These are phyloP conservation scores for Fusarium sp. DNA, from an alignment of 2,329 filamentous ascomycete genomes.

Conservation along the genomic window DNA sequence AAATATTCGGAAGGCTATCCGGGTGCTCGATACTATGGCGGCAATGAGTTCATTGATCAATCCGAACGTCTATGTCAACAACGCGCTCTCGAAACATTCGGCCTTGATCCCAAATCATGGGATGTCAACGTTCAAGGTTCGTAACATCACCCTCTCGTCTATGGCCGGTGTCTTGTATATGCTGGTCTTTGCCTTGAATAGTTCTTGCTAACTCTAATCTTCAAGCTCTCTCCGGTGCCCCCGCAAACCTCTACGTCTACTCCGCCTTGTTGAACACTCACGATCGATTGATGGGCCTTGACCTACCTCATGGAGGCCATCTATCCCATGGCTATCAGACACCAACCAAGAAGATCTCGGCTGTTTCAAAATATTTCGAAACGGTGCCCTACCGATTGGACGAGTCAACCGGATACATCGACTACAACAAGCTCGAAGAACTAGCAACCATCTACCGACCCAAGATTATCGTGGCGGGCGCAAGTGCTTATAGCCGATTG, in stretches of 20 bases:
- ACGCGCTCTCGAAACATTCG: slow-evolving; percentile 88
- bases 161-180: neutral
- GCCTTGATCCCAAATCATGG: slow-evolving; percentile 86
- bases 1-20: slow-evolving; percentile 99
- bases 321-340: slow-evolving; percentile 98
- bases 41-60: slow-evolving; percentile 95
- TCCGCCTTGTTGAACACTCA: slow-evolving; percentile 92
- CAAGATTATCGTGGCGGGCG: slow-evolving; percentile 94
- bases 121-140: slow-evolving; percentile 94
- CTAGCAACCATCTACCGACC: slow-evolving; percentile 89
- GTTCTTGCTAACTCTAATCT: slow-evolving; percentile 15
- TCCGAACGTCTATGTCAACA: slow-evolving; percentile 90
- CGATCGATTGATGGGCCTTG: slow-evolving; percentile 95
- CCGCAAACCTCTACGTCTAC: slow-evolving; percentile 90
- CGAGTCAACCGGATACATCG: slow-evolving; percentile 90
- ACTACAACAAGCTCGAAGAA: slow-evolving; percentile 92
- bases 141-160: slow-evolving; percentile 41
- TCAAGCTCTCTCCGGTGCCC: slow-evolving; percentile 79
- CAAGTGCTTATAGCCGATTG: slow-evolving; percentile 93
- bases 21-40: slow-evolving; percentile 94
- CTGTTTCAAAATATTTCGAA: slow-evolving; percentile 98
- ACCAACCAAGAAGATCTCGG: slow-evolving; percentile 94
- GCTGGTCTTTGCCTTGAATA: neutral
- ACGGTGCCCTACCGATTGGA: slow-evolving; percentile 94
- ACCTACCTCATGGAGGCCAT: slow-evolving; percentile 95